Base-by-base conservation (phyloP, 2,329 filamentous ascomycete genomes). In the Teratosphaeriaceae sp. region DNA sequence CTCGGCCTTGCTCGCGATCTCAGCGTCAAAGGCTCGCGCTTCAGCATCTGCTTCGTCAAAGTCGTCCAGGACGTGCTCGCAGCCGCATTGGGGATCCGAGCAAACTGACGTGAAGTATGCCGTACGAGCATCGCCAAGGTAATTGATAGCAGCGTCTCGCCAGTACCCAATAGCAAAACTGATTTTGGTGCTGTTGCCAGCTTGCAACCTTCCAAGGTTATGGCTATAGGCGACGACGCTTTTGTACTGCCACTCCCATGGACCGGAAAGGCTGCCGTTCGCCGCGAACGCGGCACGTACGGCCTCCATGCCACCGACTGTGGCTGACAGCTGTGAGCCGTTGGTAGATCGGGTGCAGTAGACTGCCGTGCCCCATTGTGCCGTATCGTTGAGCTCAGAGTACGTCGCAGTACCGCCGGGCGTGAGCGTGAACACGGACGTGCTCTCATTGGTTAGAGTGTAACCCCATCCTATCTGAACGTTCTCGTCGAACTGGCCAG, bases 91-190 rank as follows among this genome's bases (percentile, higher is more conserved):
- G 2, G 57, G 63, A 23, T 60, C 50, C 4, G 58, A 51, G 45
- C 65, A 67, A 7, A 54, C 45, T 9, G 63, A 59, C 23, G 62
- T 58, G 44, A 68, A 69, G 44, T 65, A 71, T 12, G 61, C 60
- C 1, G 65, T 67, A 29, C 67, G 62, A 16, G 61, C 44, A n/a
- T 58, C 56, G 24, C 63, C 64, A 2, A 68, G 50, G 40, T 70
- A 71, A 43, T 67, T 65, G 50, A 71, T 61, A 1, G 64, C 64
- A 3, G 62, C 48, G 26, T 66, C 56, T 33, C 67, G 57, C 34
- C 65, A 64, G 41, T 68, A 65, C 1, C 67, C 68, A 20, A 71
- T 60, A 2, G 59, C 67, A 45, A 69, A 71, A 11, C 56, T 65
- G 7, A 68, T 61, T 2, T 62, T 63, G 48, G 49, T 49, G 4